A percentile compares a stretch with the other conserved stretches of the same genome.
Conservation (phyloP, 2,329 filamentous ascomycete genomes). For the Neonectria sp. region DNA sequence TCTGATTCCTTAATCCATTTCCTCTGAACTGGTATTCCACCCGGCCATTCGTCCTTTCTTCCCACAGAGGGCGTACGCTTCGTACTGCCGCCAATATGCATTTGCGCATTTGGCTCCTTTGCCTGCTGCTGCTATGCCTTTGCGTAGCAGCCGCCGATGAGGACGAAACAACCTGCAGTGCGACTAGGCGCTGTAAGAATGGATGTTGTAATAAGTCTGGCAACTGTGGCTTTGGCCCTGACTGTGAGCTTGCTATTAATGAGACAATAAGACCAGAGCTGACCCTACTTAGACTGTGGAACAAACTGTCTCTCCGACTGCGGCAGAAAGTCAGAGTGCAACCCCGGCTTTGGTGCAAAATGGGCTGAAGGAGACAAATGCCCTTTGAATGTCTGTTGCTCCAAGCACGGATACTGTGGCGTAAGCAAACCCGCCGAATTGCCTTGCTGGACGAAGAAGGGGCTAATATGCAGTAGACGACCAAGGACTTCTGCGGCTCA, state of each 20-base stretch:
- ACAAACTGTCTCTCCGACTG: conserved; percentile 17
- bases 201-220: conserved; percentile 28
- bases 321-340: conserved; percentile 26
- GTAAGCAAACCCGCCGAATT: conserved; percentile 13
- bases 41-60: not conserved
- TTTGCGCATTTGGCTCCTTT: conserved; percentile 8
- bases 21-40: conserved; percentile 1
- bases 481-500: conserved; percentile 20
- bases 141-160: conserved; percentile 12
- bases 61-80: not conserved
- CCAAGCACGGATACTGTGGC: conserved; percentile 32
- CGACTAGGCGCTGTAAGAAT: conserved; percentile 17
- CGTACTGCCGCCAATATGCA: conserved; percentile 3
- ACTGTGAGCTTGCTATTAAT: conserved; percentile 17
- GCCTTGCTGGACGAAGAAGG: not conserved
- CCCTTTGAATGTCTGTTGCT: conserved; percentile 32
- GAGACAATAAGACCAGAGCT: not conserved
- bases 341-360: conserved; percentile 12
- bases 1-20: conserved; percentile 1
- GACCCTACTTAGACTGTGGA: conserved; percentile 9
- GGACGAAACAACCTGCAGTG: conserved; percentile 23
- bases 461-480: conserved; percentile 15
- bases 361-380: conserved; percentile 14
- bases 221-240: conserved; percentile 28
- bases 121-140: conserved; percentile 16